These are phyloP conservation scores for Uronychia binucleata DNA, from an alignment of 73 alveolate species.

Conservation along the genomic window DNA sequence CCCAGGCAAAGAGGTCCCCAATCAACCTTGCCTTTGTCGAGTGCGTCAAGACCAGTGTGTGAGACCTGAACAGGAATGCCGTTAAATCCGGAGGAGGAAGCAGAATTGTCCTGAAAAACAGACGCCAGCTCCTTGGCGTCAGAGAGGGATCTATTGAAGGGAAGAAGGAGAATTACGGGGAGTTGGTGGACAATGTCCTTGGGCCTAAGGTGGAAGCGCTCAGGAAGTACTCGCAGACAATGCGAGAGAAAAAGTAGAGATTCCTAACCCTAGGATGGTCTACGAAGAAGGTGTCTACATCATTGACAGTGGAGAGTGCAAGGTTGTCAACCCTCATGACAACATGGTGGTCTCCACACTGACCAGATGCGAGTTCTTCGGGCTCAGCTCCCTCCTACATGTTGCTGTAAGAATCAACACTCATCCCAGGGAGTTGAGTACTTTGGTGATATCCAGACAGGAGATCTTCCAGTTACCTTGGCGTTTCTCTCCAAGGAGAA, in stretches of 20 bases:
- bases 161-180: neutral
- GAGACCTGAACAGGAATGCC: neutral
- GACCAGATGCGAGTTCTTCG: neutral
- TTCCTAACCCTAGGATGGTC: neutral
- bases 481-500: neutral
- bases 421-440: neutral
- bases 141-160: neutral
- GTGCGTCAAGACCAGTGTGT: neutral
- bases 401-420: neutral
- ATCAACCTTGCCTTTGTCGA: neutral
- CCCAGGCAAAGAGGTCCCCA: neutral
- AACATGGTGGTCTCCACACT: neutral
- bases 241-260: neutral
- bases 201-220: neutral
- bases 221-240: neutral
- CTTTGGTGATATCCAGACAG: neutral
- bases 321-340: neutral
- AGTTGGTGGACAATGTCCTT: neutral
- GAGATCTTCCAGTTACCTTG: neutral
- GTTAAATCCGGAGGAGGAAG: neutral
- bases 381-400: neutral
- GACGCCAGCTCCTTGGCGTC: neutral
- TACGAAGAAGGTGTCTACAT: neutral
- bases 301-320: neutral
- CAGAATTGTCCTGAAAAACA: neutral